Evolutionary conservation across 352 stramenopile species (phyloP).

Genomic region (Proteromonas lacertae): DNA sequence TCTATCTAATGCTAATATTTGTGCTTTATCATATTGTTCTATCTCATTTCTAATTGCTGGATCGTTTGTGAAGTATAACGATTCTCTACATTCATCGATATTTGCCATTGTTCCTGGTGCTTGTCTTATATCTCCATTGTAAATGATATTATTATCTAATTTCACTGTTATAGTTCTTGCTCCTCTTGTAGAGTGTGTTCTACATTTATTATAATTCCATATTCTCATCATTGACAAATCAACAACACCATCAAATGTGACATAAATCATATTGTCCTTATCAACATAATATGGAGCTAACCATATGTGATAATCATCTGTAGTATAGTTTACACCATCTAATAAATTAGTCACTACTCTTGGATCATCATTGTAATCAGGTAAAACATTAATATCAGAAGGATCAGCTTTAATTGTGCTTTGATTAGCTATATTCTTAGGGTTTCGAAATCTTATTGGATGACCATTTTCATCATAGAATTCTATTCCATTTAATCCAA

Average conservation of each 20-base stretch:
- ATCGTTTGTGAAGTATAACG: neutral
- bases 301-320: conserved; percentile 55
- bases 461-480: conserved; percentile 29
- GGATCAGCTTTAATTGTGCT: neutral
- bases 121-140: conserved; percentile 35
- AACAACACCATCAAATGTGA: conserved; percentile 8
- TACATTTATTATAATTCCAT: conserved; percentile 66
- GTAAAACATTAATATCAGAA: neutral
- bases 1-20: too few species aligned
- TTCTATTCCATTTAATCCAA: conserved; percentile 46
- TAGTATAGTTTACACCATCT: conserved; percentile 41
- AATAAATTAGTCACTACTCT: conserved; percentile 47
- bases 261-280: conserved; percentile 10
- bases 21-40: neutral
- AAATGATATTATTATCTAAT: conserved; percentile 22
- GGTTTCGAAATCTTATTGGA: conserved; percentile 20
- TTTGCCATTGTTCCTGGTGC: conserved; percentile 14
- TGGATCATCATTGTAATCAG: conserved; percentile 20
- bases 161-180: conserved; percentile 16
- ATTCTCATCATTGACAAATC: conserved; percentile 36
- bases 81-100: neutral
- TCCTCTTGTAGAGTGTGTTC: conserved; percentile 24
- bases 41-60: neutral
- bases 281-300: conserved; percentile 27
- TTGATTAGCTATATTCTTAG: neutral